Conservation (phyloP, 2,329 filamentous ascomycete species). For the Ophiobolus disseminans region DNA sequence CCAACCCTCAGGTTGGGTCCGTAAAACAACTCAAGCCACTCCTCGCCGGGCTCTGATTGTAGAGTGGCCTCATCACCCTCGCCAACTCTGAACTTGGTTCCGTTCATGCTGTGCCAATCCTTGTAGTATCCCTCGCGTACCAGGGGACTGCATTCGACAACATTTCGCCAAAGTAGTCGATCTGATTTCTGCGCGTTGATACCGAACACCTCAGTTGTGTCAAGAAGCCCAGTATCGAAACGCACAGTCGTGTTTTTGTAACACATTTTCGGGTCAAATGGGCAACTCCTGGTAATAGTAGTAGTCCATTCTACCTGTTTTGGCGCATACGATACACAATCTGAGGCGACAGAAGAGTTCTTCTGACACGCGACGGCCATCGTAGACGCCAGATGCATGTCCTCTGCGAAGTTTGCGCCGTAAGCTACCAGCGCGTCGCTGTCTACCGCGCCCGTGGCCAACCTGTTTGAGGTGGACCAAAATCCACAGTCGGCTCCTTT, state of each 20-base stretch:
- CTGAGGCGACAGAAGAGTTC: background rate
- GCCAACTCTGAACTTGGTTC: background rate
- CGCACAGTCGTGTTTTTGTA: background rate
- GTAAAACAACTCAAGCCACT: slow-evolving; percentile 1
- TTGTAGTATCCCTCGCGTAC: background rate
- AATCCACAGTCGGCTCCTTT: background rate
- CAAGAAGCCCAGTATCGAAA: slow-evolving; percentile 1
- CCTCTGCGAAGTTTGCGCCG: background rate
- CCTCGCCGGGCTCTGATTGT: background rate
- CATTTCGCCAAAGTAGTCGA: background rate
- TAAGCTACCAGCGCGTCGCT: background rate
- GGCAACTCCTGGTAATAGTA: background rate
- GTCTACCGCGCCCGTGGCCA: too few species aligned
- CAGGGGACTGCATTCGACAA: background rate
- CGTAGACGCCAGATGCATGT: background rate
- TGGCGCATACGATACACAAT: slow-evolving; percentile 1
- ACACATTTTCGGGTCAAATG: slow-evolving; percentile 1
- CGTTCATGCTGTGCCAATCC: slow-evolving; percentile 3
- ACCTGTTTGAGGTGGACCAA: too few species aligned
- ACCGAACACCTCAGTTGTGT: background rate
- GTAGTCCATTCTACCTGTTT: slow-evolving; percentile 1
- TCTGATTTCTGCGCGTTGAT: background rate
- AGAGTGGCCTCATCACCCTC: background rate
- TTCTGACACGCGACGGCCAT: background rate
- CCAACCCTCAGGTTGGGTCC: background rate